phyloP scores from a whole-genome alignment of 1,284 basidiomycete genomes.

The Pseudozyma sp. region DNA sequence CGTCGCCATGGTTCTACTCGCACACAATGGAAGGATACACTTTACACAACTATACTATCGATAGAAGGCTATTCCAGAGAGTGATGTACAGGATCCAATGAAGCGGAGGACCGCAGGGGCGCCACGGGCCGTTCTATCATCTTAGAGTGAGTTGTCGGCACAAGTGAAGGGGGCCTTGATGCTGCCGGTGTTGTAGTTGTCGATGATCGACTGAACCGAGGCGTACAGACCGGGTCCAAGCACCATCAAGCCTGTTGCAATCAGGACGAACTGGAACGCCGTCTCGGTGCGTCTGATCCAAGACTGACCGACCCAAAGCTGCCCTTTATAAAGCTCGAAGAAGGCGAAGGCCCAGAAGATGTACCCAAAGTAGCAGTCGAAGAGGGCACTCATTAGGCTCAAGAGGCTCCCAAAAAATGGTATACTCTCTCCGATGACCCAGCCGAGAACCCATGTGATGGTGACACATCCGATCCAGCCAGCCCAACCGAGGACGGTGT shows the following conservation, averaged over 20 bases:
- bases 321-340: conserved; percentile 69
- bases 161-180: conserved; percentile 60
- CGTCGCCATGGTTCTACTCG: too few relatives aligned
- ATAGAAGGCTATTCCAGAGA: too few relatives aligned
- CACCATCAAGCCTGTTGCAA: conserved; percentile 70
- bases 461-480: conserved; percentile 75
- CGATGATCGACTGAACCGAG: conserved; percentile 71
- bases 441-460: conserved; percentile 74
- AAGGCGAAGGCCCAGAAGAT: conserved; percentile 72
- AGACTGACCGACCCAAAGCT: conserved; percentile 56
- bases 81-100: too few relatives aligned
- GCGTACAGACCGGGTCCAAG: conserved; percentile 71
- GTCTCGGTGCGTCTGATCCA: conserved; percentile 55
- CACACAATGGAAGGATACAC: too few relatives aligned
- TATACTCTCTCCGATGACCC: conserved; percentile 74
- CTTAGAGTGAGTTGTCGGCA: conserved; percentile 52
- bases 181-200: conserved; percentile 66
- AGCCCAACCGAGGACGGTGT: conserved; percentile 75
- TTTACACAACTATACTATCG: too few relatives aligned
- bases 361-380: conserved; percentile 69
- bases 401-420: conserved; percentile 72
- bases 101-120: neutral
- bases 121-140: neutral
- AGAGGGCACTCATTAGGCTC: conserved; percentile 69
- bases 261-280: conserved; percentile 69